Conservation (phyloP, 768 basidiomycete genomes). For the Amanita pallidorosea region DNA sequence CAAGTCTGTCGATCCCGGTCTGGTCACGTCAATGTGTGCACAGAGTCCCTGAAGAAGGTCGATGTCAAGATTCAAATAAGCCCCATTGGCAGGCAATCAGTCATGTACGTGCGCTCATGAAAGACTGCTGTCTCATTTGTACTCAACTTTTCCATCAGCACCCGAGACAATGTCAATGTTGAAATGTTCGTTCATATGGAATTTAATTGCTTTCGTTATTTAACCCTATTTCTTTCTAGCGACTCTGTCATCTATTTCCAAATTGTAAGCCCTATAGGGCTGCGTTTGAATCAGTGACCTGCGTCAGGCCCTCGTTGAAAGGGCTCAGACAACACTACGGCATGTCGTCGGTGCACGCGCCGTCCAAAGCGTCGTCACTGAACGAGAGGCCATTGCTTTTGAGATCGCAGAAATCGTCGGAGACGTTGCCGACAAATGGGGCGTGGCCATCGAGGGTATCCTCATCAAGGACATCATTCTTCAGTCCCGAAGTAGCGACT, state of each 20-base stretch:
- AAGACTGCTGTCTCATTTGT: not conserved
- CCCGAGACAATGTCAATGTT: conserved; percentile 93
- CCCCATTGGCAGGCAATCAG: conserved; percentile 75
- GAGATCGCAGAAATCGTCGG: conserved; percentile 96
- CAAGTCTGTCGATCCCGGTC: conserved; percentile 88
- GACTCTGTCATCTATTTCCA: conserved; percentile 94
- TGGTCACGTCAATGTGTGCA: conserved; percentile 90
- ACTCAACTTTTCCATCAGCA: conserved; percentile 24
- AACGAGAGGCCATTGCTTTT: conserved; percentile 92
- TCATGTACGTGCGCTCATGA: conserved; percentile 42
- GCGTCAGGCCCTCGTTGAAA: conserved; percentile 72
- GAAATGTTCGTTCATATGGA: conserved; percentile 57
- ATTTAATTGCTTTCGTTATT: conserved; percentile 2
- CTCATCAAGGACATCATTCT: conserved; percentile 93
- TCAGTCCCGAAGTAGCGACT: conserved; percentile 81
- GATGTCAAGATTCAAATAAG: conserved; percentile 96
- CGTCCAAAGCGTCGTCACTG: conserved; percentile 93
- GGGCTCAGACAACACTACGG: conserved; percentile 91
- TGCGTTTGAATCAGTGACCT: conserved; percentile 87
- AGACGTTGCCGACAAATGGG: conserved; percentile 91
- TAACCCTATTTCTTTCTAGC: conserved; percentile 24
- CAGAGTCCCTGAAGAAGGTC: conserved; percentile 75
- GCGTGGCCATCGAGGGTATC: conserved; percentile 93
- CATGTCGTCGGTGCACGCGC: conserved; percentile 93
- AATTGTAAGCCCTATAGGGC: conserved; percentile 83